Conservation (phyloP, 441 rosid species). For the Jatropha multifida region DNA sequence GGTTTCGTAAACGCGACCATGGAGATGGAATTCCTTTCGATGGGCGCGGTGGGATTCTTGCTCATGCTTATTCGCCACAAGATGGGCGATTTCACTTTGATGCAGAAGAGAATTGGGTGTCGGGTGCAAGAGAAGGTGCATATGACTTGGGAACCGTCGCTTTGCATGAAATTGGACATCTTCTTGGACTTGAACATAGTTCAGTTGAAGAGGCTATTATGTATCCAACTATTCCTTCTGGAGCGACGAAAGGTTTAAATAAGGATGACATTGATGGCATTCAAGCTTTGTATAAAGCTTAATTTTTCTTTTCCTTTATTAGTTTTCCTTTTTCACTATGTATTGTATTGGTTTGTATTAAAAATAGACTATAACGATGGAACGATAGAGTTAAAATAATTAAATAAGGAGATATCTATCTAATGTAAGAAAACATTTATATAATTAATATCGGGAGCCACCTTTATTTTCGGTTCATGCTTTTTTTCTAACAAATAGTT, state of each 20-base stretch:
- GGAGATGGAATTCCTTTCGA: slow-evolving; percentile 19
- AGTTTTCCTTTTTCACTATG: too few species aligned
- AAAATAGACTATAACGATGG: too few species aligned
- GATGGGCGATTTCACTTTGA: slow-evolving; percentile 13
- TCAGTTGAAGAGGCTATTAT: slow-evolving; percentile 7
- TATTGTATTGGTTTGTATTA: too few species aligned
- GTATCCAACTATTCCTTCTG: neutral
- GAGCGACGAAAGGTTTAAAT: neutral
- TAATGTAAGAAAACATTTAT: too few species aligned
- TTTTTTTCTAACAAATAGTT: too few species aligned
- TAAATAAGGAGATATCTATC: too few species aligned
- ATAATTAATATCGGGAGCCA: too few species aligned
- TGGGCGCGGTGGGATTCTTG: slow-evolving; percentile 12
- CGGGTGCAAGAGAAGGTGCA: neutral
- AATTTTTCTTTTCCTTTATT: too few species aligned
- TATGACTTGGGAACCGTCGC: neutral
- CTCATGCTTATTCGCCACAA: slow-evolving; percentile 23
- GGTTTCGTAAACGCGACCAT: neutral
- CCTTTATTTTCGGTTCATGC: too few species aligned
- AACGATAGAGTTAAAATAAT: too few species aligned
- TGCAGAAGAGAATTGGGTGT: neutral
- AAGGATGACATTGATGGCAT: slow-evolving; percentile 15
- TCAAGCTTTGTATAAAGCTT: neutral
- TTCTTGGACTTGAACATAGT: slow-evolving; percentile 17
- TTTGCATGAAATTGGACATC: slow-evolving; percentile 7